Conservation (phyloP, 768 basidiomycete genomes). For the Mycena metata region DNA sequence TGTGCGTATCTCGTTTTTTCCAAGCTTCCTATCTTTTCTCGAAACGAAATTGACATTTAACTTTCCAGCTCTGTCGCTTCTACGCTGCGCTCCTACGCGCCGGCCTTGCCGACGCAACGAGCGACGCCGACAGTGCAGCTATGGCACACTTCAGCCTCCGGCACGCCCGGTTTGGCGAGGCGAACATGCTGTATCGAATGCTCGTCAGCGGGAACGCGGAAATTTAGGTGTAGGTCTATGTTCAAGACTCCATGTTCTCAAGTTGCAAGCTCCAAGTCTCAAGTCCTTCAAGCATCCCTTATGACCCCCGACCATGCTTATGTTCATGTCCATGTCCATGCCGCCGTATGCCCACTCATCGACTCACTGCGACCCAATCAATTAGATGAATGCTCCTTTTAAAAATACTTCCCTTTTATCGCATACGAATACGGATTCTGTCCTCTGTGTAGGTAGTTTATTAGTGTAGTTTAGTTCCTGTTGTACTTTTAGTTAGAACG, state of each 20-base stretch:
- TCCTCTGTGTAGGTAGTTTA: too few species aligned
- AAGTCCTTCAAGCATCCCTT: not conserved
- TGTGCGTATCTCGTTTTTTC: constrained; percentile 55
- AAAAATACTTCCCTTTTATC: not conserved
- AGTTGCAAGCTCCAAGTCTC: not conserved
- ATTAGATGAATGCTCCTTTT: not conserved
- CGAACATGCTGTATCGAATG: constrained; percentile 77
- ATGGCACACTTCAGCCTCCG: constrained; percentile 84
- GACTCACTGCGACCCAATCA: not conserved
- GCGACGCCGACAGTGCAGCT: constrained; percentile 80
- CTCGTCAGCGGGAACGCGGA: constrained; percentile 58
- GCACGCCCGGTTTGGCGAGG: constrained; percentile 82
- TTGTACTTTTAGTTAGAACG: too few species aligned
- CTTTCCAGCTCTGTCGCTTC: constrained; percentile 62
- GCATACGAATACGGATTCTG: not conserved
- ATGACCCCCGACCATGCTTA: constrained; percentile 10
- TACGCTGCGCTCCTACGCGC: constrained; percentile 77
- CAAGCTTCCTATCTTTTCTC: not conserved
- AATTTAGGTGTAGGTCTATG: constrained; percentile 5
- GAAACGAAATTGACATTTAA: not conserved
- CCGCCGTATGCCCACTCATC: constrained; percentile 14
- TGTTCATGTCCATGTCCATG: not conserved
- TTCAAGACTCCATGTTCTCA: not conserved
- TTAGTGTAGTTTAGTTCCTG: too few species aligned
- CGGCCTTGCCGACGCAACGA: constrained; percentile 70